Conservation (phyloP, 2,329 filamentous ascomycete species). For the Chlorencoelia australis region DNA sequence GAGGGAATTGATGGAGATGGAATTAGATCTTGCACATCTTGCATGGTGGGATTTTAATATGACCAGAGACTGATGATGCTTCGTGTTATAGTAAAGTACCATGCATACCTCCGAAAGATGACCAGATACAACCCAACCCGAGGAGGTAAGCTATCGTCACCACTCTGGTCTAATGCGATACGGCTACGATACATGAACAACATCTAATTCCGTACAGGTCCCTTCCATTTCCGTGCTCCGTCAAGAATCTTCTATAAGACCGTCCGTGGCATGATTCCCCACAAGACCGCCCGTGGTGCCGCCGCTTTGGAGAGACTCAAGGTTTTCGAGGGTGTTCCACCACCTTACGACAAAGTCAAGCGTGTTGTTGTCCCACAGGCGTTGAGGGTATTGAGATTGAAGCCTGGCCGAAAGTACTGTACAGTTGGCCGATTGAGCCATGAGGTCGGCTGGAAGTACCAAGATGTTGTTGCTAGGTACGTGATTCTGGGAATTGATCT, state of each 20-base stretch:
- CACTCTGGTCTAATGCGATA: conserved; percentile 4
- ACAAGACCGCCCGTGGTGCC: conserved; percentile 98
- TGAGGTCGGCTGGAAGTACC: conserved; percentile 99
- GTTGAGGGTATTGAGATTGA: conserved; percentile 88
- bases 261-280: conserved; percentile 98
- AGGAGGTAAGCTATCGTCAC: conserved; percentile 58
- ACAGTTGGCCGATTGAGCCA: conserved; percentile 95
- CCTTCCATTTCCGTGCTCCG: conserved; percentile 99
- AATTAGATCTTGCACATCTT: conserved; percentile 10
- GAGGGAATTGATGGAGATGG: conserved; percentile 8
- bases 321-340: conserved; percentile 98
- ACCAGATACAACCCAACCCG: conserved; percentile 99
- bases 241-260: conserved; percentile 99
- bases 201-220: conserved; percentile 48
- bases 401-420: conserved; percentile 99
- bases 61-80: conserved; percentile 36
- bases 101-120: conserved; percentile 99
- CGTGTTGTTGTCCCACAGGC: conserved; percentile 98
- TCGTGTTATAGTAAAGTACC: conserved; percentile 89
- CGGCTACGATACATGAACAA: conserved; percentile 3
- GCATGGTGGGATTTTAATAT: conserved; percentile 3
- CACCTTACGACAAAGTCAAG: conserved; percentile 99
- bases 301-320: conserved; percentile 97
- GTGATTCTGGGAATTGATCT: conserved; percentile 31
- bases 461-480: conserved; percentile 96